A percentile compares a stretch with the other conserved stretches of the same genome.
These are phyloP conservation scores for Durotheca rogersii DNA, from an alignment of 495 filamentous ascomycete species.

Conservation along the genomic window DNA sequence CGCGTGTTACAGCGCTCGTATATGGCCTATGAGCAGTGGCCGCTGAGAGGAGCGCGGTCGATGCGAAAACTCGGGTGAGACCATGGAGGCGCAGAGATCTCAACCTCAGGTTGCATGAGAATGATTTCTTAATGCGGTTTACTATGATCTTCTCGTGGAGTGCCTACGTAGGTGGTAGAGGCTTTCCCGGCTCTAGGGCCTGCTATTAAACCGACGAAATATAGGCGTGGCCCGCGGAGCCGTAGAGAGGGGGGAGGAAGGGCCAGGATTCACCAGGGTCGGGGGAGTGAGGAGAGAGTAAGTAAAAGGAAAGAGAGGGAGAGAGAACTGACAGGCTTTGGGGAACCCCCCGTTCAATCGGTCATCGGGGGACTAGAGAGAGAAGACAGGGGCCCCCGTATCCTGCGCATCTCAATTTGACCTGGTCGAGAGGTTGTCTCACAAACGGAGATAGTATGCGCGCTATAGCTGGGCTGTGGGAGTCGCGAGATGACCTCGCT, in stretches of 20 bases:
- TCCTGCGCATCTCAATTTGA: slow-evolving; percentile 42
- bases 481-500: slow-evolving; percentile 34
- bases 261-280: slow-evolving; percentile 19
- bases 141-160: slow-evolving; percentile 21
- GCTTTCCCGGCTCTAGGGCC: no score
- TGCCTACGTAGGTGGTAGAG: no score
- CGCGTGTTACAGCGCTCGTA: slow-evolving; percentile 17
- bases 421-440: slow-evolving; percentile 35
- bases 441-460: slow-evolving; percentile 40
- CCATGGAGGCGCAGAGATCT: slow-evolving; percentile 23
- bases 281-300: slow-evolving; percentile 5
- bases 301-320: no score
- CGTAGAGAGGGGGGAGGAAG: slow-evolving; percentile 1
- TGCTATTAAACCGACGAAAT: slow-evolving; percentile 29
- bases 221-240: slow-evolving; percentile 20
- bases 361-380: slow-evolving; percentile 21
- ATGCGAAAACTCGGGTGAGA: slow-evolving; percentile 17
- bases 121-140: slow-evolving; percentile 25
- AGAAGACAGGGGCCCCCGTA: slow-evolving; percentile 32
- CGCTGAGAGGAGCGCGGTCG: slow-evolving; percentile 4
- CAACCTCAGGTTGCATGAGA: slow-evolving; percentile 28
- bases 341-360: slow-evolving; percentile 25
- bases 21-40: slow-evolving; percentile 11
- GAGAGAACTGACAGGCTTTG: slow-evolving; percentile 27
- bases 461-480: slow-evolving; percentile 21